These are phyloP conservation scores for Paramecium primaurelia DNA, from an alignment of 73 alveolate species.

Conservation along the genomic window DNA sequence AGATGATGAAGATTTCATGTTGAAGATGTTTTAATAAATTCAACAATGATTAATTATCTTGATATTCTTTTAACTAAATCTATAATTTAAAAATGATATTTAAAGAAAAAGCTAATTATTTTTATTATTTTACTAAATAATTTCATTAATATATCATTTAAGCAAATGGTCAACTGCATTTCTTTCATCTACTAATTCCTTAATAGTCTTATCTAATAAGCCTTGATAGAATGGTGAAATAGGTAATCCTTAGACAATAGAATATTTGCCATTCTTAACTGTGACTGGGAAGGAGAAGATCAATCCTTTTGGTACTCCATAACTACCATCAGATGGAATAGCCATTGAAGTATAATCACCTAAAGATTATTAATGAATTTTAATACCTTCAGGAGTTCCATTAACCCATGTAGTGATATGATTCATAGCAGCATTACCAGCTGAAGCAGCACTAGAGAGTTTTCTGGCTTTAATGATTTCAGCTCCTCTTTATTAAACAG, in stretches of 20 bases:
- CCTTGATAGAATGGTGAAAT: constrained; percentile 70
- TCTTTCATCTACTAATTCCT: constrained; percentile 81
- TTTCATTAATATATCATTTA: constrained; percentile 33
- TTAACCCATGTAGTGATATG: constrained; percentile 98
- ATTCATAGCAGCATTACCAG: constrained; percentile 97
- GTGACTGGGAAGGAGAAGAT: constrained; percentile 92
- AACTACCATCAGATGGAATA: constrained; percentile 85
- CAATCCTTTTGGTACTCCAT: constrained; percentile 87
- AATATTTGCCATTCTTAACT: constrained; percentile 70
- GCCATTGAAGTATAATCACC: constrained; percentile 93
- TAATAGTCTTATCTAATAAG: constrained; percentile 72
- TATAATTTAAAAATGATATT: not conserved
- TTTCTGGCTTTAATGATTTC: constrained; percentile 93
- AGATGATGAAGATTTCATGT: not conserved
- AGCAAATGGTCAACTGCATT: constrained; percentile 71
- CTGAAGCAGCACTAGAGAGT: constrained; percentile 95
- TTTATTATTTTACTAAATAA: not conserved
- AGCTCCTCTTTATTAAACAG: constrained; percentile 97
- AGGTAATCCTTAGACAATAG: constrained; percentile 76
- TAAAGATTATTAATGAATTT: not conserved
- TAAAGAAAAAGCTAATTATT: not conserved
- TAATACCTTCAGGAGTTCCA: constrained; percentile 73
- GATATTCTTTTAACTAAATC: not conserved
- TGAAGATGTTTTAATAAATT: not conserved
- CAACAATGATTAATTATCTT: not conserved